These are phyloP conservation scores for Ogataea kodamae DNA, from an alignment of 805 yeast genomes.

Conservation along the genomic window DNA sequence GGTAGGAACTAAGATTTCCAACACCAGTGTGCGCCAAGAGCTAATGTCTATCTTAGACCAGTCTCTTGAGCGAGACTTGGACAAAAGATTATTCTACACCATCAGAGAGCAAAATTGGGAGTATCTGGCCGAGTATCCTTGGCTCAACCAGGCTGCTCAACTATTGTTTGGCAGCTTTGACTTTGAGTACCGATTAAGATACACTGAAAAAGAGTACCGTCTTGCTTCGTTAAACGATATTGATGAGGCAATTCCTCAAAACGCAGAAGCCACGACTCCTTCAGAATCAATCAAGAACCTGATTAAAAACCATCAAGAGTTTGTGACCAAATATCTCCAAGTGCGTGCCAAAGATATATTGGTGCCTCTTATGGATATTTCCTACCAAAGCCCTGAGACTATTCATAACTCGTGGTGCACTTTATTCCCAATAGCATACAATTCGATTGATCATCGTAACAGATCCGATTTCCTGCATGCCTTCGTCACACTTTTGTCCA, in stretches of 20 bases:
- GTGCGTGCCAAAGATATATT: constrained; percentile 60
- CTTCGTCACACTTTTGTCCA: constrained; percentile 73
- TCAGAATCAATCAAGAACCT: constrained; percentile 17
- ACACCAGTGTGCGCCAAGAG: constrained; percentile 67
- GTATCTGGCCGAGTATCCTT: constrained; percentile 82
- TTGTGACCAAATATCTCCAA: constrained; percentile 24
- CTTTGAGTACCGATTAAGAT: constrained; percentile 40
- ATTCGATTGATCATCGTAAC: constrained; percentile 72
- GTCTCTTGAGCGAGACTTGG: constrained; percentile 73
- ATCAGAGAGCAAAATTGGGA: constrained; percentile 99
- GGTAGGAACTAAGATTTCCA: constrained; percentile 85
- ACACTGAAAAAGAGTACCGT: constrained; percentile 47
- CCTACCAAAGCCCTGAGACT: constrained; percentile 75
- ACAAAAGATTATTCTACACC: constrained; percentile 78
- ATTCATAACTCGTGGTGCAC: constrained; percentile 81
- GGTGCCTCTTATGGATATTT: constrained; percentile 71
- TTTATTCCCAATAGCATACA: constrained; percentile 77
- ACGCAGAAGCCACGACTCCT: constrained; percentile 20
- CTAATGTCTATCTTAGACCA: constrained; percentile 76
- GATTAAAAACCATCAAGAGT: constrained; percentile 24
- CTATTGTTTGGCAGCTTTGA: constrained; percentile 77
- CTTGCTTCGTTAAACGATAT: constrained; percentile 52
- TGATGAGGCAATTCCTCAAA: constrained; percentile 30
- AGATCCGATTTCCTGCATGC: constrained; percentile 81
- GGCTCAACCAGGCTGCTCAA: constrained; percentile 93